phyloP scores from a whole-genome alignment of 2,329 filamentous ascomycete species.

The Hymenoscyphus occultus region DNA sequence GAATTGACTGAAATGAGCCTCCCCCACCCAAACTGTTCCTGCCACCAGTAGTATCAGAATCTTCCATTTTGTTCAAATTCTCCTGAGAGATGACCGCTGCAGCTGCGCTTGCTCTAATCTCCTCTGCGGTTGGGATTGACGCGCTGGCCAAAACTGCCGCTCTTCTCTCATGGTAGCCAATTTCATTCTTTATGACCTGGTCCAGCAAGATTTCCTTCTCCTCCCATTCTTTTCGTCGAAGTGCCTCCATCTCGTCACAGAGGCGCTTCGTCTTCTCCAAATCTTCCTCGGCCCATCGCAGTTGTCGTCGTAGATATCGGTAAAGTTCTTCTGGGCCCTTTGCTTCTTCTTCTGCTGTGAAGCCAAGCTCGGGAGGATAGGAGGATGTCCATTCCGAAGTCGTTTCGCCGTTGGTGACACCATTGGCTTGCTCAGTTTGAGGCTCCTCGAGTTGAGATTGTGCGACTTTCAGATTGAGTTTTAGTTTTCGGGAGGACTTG shows the following conservation, averaged over 20 bases:
- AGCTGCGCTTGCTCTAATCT: constrained; percentile 23
- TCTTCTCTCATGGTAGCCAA: constrained; percentile 60
- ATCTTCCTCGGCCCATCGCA: constrained; percentile 71
- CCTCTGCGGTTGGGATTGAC: constrained; percentile 32
- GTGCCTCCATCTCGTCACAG: constrained; percentile 62
- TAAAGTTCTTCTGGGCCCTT: constrained; percentile 64
- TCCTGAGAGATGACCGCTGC: neutral
- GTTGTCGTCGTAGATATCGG: constrained; percentile 58
- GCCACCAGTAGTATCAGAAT: too few relatives aligned
- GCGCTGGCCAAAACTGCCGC: constrained; percentile 51
- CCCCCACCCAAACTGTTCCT: too few relatives aligned
- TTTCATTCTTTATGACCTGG: constrained; percentile 65
- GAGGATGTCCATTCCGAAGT: constrained; percentile 34
- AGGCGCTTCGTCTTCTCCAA: constrained; percentile 61
- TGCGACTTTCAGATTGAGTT: constrained; percentile 56
- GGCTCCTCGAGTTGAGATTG: constrained; percentile 56
- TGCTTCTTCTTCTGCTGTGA: constrained; percentile 62
- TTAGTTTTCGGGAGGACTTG: constrained; percentile 48
- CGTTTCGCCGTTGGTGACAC: constrained; percentile 21
- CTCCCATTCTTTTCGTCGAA: constrained; percentile 70
- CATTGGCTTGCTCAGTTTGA: constrained; percentile 52
- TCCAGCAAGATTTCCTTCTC: constrained; percentile 78
- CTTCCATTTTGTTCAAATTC: too few relatives aligned
- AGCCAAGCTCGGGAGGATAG: constrained; percentile 50
- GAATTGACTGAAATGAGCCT: constrained; percentile 6